phyloP scores from a whole-genome alignment of 1,284 basidiomycete species.

The Trichosporon faecale region DNA sequence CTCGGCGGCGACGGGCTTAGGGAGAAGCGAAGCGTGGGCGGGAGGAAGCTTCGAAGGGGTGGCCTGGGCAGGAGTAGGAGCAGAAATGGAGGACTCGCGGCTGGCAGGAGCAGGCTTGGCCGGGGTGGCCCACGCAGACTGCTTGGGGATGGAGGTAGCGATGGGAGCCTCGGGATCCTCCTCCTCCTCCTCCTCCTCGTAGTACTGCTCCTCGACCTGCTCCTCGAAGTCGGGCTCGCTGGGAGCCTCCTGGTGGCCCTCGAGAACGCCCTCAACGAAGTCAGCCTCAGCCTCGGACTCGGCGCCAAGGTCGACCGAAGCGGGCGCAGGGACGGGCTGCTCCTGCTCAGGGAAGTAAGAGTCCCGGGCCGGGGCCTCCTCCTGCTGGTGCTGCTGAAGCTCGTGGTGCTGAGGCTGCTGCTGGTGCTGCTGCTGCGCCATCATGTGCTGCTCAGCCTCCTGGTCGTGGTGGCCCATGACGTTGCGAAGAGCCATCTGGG shows the following conservation, averaged over 20 bases:
- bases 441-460: constrained; percentile 1
- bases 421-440: constrained; percentile 25
- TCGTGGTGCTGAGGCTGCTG: constrained; percentile 16
- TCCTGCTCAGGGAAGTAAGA: constrained; percentile 30
- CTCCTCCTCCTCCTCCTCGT: constrained; percentile 3
- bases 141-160: constrained; percentile 14
- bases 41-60: constrained; percentile 34
- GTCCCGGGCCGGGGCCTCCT: constrained; percentile 16
- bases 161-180: constrained; percentile 12
- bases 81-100: constrained; percentile 34
- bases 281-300: constrained; percentile 17
- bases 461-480: constrained; percentile 7
- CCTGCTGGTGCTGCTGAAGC: constrained; percentile 19
- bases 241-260: constrained; percentile 11
- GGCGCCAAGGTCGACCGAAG: constrained; percentile 17
- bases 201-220: constrained; percentile 8
- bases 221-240: constrained; percentile 9
- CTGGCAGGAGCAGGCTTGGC: constrained; percentile 29
- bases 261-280: constrained; percentile 20
- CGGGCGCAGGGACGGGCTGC: constrained; percentile 14
- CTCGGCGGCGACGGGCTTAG: constrained; percentile 30
- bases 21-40: constrained; percentile 36
- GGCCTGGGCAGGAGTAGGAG: constrained; percentile 35
- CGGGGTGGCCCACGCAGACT: constrained; percentile 10
- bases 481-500: constrained; percentile 14